Evolutionary conservation across 192 early-diverging fungal species (phyloP).

Genomic region (Coemansia sp.): DNA sequence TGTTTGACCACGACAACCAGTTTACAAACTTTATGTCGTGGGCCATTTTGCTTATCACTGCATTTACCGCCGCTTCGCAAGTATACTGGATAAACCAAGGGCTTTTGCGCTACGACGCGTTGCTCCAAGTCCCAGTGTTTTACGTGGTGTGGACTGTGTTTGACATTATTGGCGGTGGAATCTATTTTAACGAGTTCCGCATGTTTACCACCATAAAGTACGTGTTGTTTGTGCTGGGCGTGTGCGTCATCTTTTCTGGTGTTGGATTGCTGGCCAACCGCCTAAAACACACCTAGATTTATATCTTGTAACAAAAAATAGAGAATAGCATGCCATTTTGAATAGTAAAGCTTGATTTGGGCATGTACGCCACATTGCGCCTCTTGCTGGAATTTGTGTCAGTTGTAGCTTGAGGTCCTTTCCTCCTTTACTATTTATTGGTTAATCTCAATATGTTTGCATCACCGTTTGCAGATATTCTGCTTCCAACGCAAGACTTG

Average conservation of each 20-base stretch:
- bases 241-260: slow-evolving; percentile 71
- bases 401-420: too few relatives aligned
- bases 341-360: background rate
- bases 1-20: slow-evolving; percentile 73
- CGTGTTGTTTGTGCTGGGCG: slow-evolving; percentile 65
- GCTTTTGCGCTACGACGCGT: slow-evolving; percentile 72
- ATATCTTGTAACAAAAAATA: background rate
- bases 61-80: slow-evolving; percentile 73
- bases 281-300: slow-evolving; percentile 39
- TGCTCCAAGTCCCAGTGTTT: slow-evolving; percentile 81
- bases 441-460: slow-evolving; percentile 22
- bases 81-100: slow-evolving; percentile 88
- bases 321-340: background rate
- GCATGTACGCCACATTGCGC: background rate
- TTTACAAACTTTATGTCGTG: slow-evolving; percentile 65
- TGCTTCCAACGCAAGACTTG: slow-evolving; percentile 42
- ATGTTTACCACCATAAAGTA: slow-evolving; percentile 65
- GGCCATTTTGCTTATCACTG: slow-evolving; percentile 68
- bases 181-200: slow-evolving; percentile 78
- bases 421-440: background rate
- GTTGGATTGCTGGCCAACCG: slow-evolving; percentile 67
- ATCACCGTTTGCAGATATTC: slow-evolving; percentile 23
- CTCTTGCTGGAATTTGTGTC: background rate
- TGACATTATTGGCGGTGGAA: slow-evolving; percentile 79
- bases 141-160: slow-evolving; percentile 80